Base-by-base conservation (phyloP, 306 rosid species). In the Hippophae gyantsensis region DNA sequence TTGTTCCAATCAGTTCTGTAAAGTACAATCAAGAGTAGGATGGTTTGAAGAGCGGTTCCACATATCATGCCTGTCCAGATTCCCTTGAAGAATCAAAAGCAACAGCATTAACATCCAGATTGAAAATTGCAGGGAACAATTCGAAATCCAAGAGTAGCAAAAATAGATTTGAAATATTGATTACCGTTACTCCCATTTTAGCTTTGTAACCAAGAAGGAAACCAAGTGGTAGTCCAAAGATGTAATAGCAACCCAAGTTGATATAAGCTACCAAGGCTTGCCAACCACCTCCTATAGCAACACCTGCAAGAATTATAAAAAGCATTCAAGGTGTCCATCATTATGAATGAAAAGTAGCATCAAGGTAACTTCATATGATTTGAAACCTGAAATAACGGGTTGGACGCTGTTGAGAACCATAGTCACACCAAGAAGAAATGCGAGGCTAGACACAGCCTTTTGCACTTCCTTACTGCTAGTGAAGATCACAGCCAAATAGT, bases 271-370 rank as follows among this genome's bases (percentile, higher is more conserved):
- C 97, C 62, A 80, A 50, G 52, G 82, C 82, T 65, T 90, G 97
- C 97, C 95, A 90, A 25, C 97, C 97, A 42, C 90, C 94, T 75
- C 97, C 97, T 61, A 90, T 48, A 38, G 97, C 97, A 75, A 90
- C 96, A 43, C 98, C 98, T 87, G 65, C 14, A 73, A 61, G 48
- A 61, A 68, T 57, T 49, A 66, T 45, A 57, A 44, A 52, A 58
- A 11, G 40, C 50, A 23, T 32, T 55, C 42, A 49, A 52, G 47
- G 43, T 50, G 44, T 10, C 11, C 14, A 32, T 9, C 9, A 42
- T 58, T 44, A 51, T 14, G 38, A 32, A 50, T 54, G 55, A 41
- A 49, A 45, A 40, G 9, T 5, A 23, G 52, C 58, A 48, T 11
- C 7, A 10, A n/a, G 50, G 42, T 6, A 48, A 47, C 14, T 27